These are phyloP conservation scores for Triangularia verruculosa DNA, from an alignment of 2,329 filamentous ascomycete species.

Conservation along the genomic window DNA sequence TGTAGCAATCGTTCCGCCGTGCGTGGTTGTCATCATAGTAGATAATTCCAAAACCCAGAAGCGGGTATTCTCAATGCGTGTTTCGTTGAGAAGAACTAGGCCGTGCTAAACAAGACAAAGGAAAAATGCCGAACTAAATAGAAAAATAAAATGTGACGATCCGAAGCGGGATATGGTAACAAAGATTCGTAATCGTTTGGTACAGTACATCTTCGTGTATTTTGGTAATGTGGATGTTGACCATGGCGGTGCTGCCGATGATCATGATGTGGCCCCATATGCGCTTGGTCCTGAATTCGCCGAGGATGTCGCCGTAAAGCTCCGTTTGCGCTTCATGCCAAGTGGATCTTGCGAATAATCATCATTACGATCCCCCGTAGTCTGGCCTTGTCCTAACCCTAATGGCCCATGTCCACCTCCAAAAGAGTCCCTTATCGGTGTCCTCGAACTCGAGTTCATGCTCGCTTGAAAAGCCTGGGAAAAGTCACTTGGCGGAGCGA, in stretches of 20 bases:
- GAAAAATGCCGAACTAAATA: background rate
- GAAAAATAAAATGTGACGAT: background rate
- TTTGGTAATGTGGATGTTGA: too few relatives aligned
- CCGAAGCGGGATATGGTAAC: background rate
- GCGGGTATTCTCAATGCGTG: background rate
- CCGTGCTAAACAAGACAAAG: background rate
- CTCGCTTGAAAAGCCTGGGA: constrained; percentile 46
- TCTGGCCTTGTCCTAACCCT: constrained; percentile 24
- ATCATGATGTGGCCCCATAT: constrained; percentile 25
- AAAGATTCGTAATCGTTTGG: background rate
- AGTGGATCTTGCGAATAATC: constrained; percentile 30
- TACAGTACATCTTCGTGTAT: too few relatives aligned
- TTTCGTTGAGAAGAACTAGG: background rate
- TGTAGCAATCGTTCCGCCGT: background rate
- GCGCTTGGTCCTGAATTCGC: constrained; percentile 19
- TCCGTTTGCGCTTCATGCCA: constrained; percentile 39
- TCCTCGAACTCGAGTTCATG: constrained; percentile 38
- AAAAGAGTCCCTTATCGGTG: constrained; percentile 47
- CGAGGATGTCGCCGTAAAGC: constrained; percentile 33
- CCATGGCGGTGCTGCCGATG: too few relatives aligned
- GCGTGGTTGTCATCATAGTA: background rate
- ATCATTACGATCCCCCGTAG: constrained; percentile 27
- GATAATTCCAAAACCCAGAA: background rate
- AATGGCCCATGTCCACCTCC: constrained; percentile 35
- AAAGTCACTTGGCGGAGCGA: constrained; percentile 52